Percentiles rank a stretch among this genome's conserved stretches.
Conservation (phyloP, 1,139 yeast species). For the Pneumocystis carinii region DNA sequence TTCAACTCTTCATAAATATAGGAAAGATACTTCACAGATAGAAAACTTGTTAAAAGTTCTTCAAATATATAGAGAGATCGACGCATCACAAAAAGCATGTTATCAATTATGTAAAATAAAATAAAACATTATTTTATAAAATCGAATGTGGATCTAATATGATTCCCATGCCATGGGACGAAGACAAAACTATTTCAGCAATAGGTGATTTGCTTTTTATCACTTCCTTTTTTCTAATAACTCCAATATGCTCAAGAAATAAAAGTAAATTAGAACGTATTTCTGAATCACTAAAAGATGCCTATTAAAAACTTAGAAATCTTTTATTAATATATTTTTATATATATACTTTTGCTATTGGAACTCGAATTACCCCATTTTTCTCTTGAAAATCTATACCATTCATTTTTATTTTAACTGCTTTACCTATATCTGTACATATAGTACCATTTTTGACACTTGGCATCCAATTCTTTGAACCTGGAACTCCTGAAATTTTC, state of each 20-base stretch:
- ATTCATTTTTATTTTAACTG: conserved; percentile 29
- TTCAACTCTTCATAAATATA: background rate
- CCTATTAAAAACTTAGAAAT: background rate
- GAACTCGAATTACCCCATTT: conserved; percentile 22
- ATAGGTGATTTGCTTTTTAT: background rate
- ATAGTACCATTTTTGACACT: conserved; percentile 76
- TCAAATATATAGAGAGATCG: background rate
- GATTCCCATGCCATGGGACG: background rate
- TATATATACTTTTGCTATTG: background rate
- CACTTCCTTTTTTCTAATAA: background rate
- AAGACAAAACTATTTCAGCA: background rate
- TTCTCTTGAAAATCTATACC: conserved; percentile 61
- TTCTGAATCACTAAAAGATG: background rate
- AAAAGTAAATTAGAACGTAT: background rate
- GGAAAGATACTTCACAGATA: background rate
- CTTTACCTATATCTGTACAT: conserved; percentile 40
- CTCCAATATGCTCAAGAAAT: background rate
- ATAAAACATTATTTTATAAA: background rate
- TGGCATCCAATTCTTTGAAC: conserved; percentile 88
- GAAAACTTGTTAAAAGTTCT: background rate
- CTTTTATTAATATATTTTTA: background rate
- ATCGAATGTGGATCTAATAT: background rate
- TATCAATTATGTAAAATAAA: background rate
- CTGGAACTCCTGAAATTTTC: conserved; percentile 59
- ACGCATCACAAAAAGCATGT: background rate